Evolutionary conservation across 2,329 filamentous ascomycete species (phyloP), one percentile per base, ranked within the genome.

Genomic region (Ceratocystis lukuohia): DNA sequence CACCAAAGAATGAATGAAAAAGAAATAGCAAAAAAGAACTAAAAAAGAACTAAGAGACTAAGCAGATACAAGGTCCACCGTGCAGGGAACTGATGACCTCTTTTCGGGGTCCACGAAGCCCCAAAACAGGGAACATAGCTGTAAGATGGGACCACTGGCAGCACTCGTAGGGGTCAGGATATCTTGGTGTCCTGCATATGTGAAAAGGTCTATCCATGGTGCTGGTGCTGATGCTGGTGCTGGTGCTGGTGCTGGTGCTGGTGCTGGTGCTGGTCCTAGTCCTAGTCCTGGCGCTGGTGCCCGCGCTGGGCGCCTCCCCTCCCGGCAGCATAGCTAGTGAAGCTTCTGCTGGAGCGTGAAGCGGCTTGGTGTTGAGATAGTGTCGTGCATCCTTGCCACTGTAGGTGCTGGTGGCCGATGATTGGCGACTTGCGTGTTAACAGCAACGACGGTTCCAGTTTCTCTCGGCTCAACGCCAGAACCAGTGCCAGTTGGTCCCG

Each of bases 51-150:
- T 1, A 41, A 15, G 37, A 41, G 37, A 41, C 46, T 22, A 48
- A 20, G 20, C 20, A 48, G 46, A 48, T 22, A 20, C 46, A 48
- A 22, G 6, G 20, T 10, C 46, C 17, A 8, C 46, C 17, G 6
- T 20, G 46, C 50, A 56, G 50, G 50, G 50, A 56, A 56, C 20
- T 1, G 15, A 28, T 57, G 53, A 28, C 22, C 22, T 17, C 17
- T 17, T 28, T 57, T 57, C 53, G 53, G 53, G 28, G 53, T 57
- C 53, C 53, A 57, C 53, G 53, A 57, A 28, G 25, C 53, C 15
- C 22, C 22, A 28, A 57, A 22, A n/a, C 53, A 57, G 6, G 53
- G 53, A 57, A 57, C 5, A 57, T 28, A 30, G 53, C 53, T 57
- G 53, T 57, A 57, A 57, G 53, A 57, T 57, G n/a, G 53, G 53